Evolutionary conservation across 2,329 filamentous ascomycete species (phyloP).

Genomic region (Tricladium varicosporioides): DNA sequence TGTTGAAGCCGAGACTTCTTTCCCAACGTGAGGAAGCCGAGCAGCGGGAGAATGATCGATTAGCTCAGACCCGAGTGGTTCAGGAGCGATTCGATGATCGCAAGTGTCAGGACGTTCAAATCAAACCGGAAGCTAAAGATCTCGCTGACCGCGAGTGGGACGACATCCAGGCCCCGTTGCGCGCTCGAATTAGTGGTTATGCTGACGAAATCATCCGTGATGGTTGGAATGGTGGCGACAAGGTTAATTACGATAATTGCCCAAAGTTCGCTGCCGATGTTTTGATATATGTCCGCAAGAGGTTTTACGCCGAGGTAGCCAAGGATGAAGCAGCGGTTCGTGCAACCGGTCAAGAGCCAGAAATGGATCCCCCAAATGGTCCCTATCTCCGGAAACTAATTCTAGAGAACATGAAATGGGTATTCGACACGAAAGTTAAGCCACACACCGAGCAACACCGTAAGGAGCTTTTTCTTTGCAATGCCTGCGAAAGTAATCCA

Average conservation of each 20-base stretch:
- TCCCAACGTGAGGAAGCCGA: constrained; percentile 66
- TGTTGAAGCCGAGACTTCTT: constrained; percentile 65
- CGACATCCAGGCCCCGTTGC: constrained; percentile 64
- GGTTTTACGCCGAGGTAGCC: constrained; percentile 62
- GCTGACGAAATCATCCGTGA: constrained; percentile 69
- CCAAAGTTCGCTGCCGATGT: constrained; percentile 71
- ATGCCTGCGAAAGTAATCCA: constrained; percentile 59
- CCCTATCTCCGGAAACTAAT: constrained; percentile 63
- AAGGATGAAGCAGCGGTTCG: constrained; percentile 49
- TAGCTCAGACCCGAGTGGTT: constrained; percentile 32
- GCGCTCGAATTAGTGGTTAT: constrained; percentile 61
- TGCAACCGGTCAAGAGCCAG: constrained; percentile 44
- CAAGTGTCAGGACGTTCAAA: constrained; percentile 31
- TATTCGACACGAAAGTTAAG: constrained; percentile 76
- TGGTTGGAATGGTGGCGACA: constrained; percentile 62
- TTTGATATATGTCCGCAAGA: constrained; percentile 62
- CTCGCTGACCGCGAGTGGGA: constrained; percentile 69
- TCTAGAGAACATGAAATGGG: constrained; percentile 83
- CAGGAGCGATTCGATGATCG: constrained; percentile 39
- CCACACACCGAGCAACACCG: constrained; percentile 62
- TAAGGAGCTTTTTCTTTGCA: constrained; percentile 76
- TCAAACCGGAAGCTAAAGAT: constrained; percentile 51
- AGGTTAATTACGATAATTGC: constrained; percentile 61
- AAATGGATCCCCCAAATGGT: constrained; percentile 48
- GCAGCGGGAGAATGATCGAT: constrained; percentile 46